These are phyloP conservation scores for Pseudopithomyces maydicus DNA, from an alignment of 2,329 filamentous ascomycete genomes.

Conservation along the genomic window DNA sequence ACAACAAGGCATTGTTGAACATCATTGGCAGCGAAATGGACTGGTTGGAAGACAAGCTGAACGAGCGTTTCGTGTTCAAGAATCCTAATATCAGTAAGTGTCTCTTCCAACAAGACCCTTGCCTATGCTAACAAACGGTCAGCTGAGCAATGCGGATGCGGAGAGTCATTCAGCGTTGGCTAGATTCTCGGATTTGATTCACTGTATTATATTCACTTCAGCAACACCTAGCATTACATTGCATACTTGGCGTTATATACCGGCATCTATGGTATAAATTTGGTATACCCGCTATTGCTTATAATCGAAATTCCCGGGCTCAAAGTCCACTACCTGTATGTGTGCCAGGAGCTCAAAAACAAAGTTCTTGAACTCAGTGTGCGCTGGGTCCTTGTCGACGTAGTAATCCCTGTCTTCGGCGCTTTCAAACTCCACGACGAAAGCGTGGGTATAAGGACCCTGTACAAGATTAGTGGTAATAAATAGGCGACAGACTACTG, in stretches of 20 bases:
- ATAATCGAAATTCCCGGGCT: constrained; percentile 54
- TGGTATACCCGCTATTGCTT: not conserved
- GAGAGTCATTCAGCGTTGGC: constrained; percentile 81
- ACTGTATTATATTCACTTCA: constrained; percentile 22
- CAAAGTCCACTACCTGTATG: constrained; percentile 66
- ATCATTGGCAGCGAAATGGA: constrained; percentile 99
- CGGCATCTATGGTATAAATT: constrained; percentile 11
- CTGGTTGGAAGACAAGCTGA: constrained; percentile 95
- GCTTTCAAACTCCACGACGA: constrained; percentile 69
- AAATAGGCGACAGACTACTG: not conserved
- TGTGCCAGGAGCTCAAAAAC: constrained; percentile 57
- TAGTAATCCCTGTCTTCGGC: constrained; percentile 72
- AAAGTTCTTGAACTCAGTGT: constrained; percentile 63
- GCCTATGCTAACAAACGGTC: constrained; percentile 30
- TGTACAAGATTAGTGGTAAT: constrained; percentile 9
- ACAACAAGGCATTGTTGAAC: constrained; percentile 96
- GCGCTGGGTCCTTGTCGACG: constrained; percentile 66
- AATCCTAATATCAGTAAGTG: constrained; percentile 98
- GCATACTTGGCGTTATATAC: constrained; percentile 28
- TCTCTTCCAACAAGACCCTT: not conserved
- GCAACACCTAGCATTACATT: constrained; percentile 33
- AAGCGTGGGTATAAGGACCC: constrained; percentile 71
- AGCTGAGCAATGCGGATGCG: constrained; percentile 97
- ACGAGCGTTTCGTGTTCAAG: constrained; percentile 87
- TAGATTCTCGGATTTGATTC: constrained; percentile 28